Percentiles rank a stretch among this genome's conserved stretches.
These are phyloP conservation scores for Dendrobium nobile DNA, from an alignment of 106 monocot genomes.

Conservation along the genomic window DNA sequence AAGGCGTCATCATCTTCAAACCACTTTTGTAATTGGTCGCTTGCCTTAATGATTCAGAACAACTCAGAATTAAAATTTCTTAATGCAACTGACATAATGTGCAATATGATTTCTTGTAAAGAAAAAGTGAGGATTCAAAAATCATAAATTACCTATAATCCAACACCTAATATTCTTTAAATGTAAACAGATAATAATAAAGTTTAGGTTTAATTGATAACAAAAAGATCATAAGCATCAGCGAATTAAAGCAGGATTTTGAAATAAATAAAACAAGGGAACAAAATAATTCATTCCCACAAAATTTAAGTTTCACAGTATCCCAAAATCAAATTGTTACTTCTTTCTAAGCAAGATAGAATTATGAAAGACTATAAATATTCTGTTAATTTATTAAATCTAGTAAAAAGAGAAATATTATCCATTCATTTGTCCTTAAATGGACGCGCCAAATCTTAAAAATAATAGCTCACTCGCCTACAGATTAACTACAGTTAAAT, in stretches of 20 bases:
- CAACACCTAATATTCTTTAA: too few relatives aligned
- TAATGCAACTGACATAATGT: not conserved
- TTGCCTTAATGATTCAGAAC: conserved; percentile 52
- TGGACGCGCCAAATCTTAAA: not conserved
- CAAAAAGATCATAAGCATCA: too few relatives aligned
- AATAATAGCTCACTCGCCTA: not conserved
- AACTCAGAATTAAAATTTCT: not conserved
- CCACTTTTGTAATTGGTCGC: conserved; percentile 68
- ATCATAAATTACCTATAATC: too few relatives aligned
- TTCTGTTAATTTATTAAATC: too few relatives aligned
- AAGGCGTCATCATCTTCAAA: conserved; percentile 97
- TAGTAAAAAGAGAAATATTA: not conserved
- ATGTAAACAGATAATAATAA: too few relatives aligned
- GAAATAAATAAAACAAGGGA: not conserved
- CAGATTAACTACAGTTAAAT: not conserved
- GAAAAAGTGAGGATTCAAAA: not conserved
- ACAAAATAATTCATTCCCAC: not conserved
- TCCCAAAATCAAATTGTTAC: too few relatives aligned
- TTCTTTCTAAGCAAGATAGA: too few relatives aligned
- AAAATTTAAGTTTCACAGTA: not conserved
- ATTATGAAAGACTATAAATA: too few relatives aligned
- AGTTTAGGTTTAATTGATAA: too few relatives aligned
- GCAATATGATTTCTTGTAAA: not conserved
- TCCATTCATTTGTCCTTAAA: not conserved
- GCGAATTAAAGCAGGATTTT: not conserved